Evolutionary conservation across 2,329 filamentous ascomycete genomes (phyloP), one percentile per base, ranked within the genome.

Genomic region (Talaromyces albobiverticillius): DNA sequence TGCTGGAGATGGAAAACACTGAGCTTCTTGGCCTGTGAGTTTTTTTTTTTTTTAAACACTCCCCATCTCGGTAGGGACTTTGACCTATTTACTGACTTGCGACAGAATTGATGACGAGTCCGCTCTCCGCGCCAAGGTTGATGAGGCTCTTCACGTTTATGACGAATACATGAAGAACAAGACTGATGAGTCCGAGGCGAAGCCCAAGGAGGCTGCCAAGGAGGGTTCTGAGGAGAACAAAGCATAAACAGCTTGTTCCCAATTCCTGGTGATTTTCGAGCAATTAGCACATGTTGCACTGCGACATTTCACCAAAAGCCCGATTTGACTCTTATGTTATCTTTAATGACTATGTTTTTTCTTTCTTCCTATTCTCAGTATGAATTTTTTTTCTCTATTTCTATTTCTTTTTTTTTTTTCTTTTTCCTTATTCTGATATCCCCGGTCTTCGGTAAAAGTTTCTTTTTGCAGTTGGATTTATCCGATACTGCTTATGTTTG

Each of bases 131-230:
- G 84, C 87, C 74, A 99, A 99, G 87, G 94, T 99, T 57, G 90
- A 96, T 58, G 94, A 99, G 80, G 94, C 94, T 62, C 88, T 99
- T 71, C 89, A 84, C 64, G 94, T 99, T 66, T 99, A 97, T 74
- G 91, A 99, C 70, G 94, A 99, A 76, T 99, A 99, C 75, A 87
- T 97, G 78, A 97, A 97, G 86, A 85, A 84, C 69, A 90, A 94
- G 73, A 71, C 69, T 51, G 73, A 73, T 57, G 60, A 68, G 53
- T 51, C 68, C 57, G 77, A 79, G 57, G 65, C 74, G 53, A 79
- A 79, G 69, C 73, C 68, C 58, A 66, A 74, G 64, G 73, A 74
- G 64, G 64, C 65, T 56, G 66, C 65, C 43, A 70, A 79, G 66
- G 76, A 79, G 63, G 67, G 64, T 57, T 61, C 69, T 41, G 70